phyloP scores from a whole-genome alignment of 2,329 filamentous ascomycete species.

The Trichoderma afroharzianum region DNA sequence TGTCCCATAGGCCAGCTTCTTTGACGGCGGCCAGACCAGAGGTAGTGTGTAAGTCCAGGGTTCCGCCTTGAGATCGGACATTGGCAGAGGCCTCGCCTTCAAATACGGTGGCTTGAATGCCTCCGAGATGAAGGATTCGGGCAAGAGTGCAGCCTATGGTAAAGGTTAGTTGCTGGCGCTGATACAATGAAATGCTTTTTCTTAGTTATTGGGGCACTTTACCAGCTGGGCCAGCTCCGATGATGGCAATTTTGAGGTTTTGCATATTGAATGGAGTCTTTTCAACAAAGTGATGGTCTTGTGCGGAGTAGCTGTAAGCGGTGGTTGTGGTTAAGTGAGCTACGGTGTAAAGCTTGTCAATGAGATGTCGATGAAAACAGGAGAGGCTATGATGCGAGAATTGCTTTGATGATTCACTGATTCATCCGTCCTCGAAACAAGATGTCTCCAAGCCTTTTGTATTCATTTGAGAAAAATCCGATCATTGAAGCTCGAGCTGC shows the following conservation, averaged over 20 bases:
- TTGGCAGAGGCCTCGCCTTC: conserved; percentile 12
- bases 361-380: neutral
- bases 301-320: neutral
- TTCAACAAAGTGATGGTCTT: neutral
- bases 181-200: neutral
- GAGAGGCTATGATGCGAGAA: neutral
- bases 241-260: conserved; percentile 10
- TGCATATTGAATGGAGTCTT: neutral
- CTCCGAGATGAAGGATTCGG: conserved; percentile 9
- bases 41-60: conserved; percentile 7
- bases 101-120: conserved; percentile 9
- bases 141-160: conserved; percentile 11
- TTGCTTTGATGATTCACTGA: neutral
- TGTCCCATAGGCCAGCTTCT: conserved; percentile 10
- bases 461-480: neutral
- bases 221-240: conserved; percentile 16
- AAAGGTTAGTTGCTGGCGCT: neutral
- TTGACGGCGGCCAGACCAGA: conserved; percentile 12
- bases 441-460: neutral
- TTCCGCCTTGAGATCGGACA: conserved; percentile 12
- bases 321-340: neutral
- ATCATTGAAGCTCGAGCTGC: neutral
- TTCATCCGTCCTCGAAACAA: neutral
- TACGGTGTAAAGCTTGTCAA: neutral
- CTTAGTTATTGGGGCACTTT: neutral